Conservation (phyloP, 2,329 filamentous ascomycete species). For the Cercospora zeina region DNA sequence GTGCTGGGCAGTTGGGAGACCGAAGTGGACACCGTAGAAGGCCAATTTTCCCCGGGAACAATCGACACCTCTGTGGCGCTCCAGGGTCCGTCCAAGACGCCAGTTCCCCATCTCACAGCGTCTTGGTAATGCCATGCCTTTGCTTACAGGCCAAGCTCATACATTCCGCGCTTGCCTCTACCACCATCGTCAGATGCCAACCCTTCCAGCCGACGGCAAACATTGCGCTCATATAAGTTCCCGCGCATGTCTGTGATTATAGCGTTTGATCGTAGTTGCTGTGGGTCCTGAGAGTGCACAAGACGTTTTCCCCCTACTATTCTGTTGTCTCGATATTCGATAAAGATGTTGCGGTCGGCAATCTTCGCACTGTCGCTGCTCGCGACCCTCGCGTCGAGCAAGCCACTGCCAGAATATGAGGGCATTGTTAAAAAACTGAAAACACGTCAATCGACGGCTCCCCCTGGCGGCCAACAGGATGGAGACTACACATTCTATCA, state of each 20-base stretch:
- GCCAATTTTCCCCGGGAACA: not conserved
- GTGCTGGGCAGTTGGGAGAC: not conserved
- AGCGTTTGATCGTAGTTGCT: not conserved
- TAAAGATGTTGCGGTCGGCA: conserved; percentile 12
- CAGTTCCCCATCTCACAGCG: not conserved
- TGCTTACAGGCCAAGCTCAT: conserved; percentile 9
- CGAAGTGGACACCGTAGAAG: not conserved
- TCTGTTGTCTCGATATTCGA: not conserved
- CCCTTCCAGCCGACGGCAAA: conserved; percentile 18
- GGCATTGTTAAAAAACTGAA: conserved; percentile 13
- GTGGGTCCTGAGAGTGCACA: not conserved
- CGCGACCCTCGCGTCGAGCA: conserved; percentile 14
- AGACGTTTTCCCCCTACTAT: not conserved
- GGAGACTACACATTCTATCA: conserved; percentile 16
- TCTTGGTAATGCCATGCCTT: conserved; percentile 14
- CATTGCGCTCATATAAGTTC: conserved; percentile 1
- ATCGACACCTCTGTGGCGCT: not conserved
- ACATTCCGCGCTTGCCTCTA: not conserved
- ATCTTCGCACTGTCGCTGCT: conserved; percentile 12
- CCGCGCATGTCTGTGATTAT: not conserved
- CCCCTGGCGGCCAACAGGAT: conserved; percentile 17
- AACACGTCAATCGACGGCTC: conserved; percentile 16
- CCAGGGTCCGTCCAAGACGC: not conserved
- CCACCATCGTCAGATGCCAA: conserved; percentile 16
- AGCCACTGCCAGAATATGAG: conserved; percentile 18